These are phyloP conservation scores for Closterium sp. DNA, from an alignment of 139 green algal genomes.

Conservation along the genomic window DNA sequence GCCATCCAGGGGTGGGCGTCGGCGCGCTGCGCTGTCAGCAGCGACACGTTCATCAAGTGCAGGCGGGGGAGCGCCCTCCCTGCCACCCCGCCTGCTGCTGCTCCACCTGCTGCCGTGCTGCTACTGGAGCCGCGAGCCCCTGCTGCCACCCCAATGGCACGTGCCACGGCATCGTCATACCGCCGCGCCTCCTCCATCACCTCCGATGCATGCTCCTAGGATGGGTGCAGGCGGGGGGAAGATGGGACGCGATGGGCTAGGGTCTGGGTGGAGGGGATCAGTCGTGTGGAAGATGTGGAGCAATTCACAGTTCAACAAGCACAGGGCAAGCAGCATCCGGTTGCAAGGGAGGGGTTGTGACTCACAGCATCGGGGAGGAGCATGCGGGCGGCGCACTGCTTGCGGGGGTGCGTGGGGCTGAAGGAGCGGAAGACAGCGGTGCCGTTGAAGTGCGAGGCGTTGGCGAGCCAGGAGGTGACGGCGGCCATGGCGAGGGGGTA, in stretches of 20 bases:
- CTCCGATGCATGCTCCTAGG: background rate
- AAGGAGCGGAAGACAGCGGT: conserved; percentile 24
- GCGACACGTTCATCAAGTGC: conserved; percentile 25
- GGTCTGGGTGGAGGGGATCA: too few species aligned
- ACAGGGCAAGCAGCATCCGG: background rate
- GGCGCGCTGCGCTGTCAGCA: conserved; percentile 9
- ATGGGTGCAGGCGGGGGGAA: background rate
- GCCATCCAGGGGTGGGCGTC: conserved; percentile 41
- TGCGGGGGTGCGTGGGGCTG: conserved; percentile 1
- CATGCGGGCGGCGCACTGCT: conserved; percentile 20
- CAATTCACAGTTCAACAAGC: too few species aligned
- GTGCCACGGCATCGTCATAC: background rate
- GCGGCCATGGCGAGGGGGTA: conserved; percentile 19
- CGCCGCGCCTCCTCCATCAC: background rate
- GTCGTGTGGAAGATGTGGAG: too few species aligned
- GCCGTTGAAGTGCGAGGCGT: conserved; percentile 16
- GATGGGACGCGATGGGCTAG: background rate
- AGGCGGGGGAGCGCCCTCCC: background rate
- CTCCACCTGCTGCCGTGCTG: background rate
- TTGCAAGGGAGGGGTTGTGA: background rate
- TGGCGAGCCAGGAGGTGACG: conserved; percentile 12
- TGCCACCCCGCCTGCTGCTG: background rate
- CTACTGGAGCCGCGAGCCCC: too few species aligned
- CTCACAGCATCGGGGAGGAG: background rate
- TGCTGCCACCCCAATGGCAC: background rate